Base-by-base conservation (phyloP, 441 rosid genomes). In the Gossypium lobatum region DNA sequence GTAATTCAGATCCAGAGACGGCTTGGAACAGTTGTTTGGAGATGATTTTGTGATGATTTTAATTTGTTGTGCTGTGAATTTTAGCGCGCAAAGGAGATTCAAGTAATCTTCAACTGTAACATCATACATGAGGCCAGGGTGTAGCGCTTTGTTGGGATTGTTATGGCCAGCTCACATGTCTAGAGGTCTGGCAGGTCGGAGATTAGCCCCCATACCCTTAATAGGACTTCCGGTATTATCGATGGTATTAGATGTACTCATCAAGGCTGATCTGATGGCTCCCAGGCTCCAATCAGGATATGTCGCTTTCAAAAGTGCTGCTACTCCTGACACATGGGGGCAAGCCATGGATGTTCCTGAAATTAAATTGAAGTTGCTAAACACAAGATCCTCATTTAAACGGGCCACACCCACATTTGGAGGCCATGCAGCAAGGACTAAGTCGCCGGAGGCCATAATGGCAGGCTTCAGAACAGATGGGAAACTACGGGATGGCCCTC, bases 341-440 rank as follows among this genome's bases (percentile, higher is more conserved):
- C 85, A 82, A 0, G 85, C 57, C 88, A 80, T 84, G 16, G 88
- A 84, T 45, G 85, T 84, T 0, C 85, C 85, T 0, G 81, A 82
- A 34, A 80, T n/a, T 8, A 82, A 18, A 74, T 82, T 84, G 78
- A 78, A 84, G 54, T 73, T 54, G n/a, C 54, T 70, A 52, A 45
- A 84, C 1, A 72, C 23, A 10, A 2, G 0, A 2, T 72, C 16
- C 16, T 77, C 42, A 46, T 70, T 45, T 69, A 77, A 63, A 20
- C 5, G 31, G 31, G 77, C 37, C n/a, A 74, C 81, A 2, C 52
- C 17, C 2, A 0, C 1, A 9, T 77, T 79, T 11, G 23, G 25
- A 67, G 79, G 70, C 87, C 83, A 84, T 2, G 84, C 73, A 7
- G 87, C 85, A 13, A 84, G 67, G 72, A 84, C 62, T 6, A 67